Evolutionary conservation across 2,329 filamentous ascomycete species (phyloP).

Genomic region (Penicillium capsulatum): DNA sequence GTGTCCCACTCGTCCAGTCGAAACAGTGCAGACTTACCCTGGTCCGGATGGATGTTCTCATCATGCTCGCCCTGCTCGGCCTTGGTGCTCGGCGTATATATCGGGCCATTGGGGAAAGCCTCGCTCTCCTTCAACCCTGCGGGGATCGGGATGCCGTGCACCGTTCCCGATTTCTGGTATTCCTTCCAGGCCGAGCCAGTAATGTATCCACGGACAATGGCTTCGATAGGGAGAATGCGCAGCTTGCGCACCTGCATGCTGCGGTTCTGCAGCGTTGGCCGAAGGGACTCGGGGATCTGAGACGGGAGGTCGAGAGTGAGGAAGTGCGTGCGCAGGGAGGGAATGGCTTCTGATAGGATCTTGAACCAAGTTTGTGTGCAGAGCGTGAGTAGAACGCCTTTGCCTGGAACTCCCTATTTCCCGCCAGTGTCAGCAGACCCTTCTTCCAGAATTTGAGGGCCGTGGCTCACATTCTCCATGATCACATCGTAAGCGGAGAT

Average conservation of each 20-base stretch:
- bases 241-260: slow-evolving; percentile 74
- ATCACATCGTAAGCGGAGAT: slow-evolving; percentile 96
- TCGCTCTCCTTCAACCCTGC: slow-evolving; percentile 66
- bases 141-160: slow-evolving; percentile 70
- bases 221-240: slow-evolving; percentile 73
- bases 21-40: slow-evolving; percentile 44
- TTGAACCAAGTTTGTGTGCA: slow-evolving; percentile 67
- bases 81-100: slow-evolving; percentile 83
- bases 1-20: not conserved
- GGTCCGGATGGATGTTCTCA: slow-evolving; percentile 75
- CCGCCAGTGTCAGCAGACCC: slow-evolving; percentile 7
- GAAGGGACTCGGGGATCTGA: slow-evolving; percentile 47
- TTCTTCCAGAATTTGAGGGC: slow-evolving; percentile 33
- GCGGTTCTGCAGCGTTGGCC: slow-evolving; percentile 55
- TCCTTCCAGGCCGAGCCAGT: slow-evolving; percentile 81
- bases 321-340: slow-evolving; percentile 60
- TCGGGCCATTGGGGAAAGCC: slow-evolving; percentile 60
- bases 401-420: slow-evolving; percentile 61
- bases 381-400: slow-evolving; percentile 63
- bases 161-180: slow-evolving; percentile 67
- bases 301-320: slow-evolving; percentile 55
- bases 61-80: slow-evolving; percentile 74
- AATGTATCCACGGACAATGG: slow-evolving; percentile 85
- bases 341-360: slow-evolving; percentile 54
- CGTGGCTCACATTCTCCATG: slow-evolving; percentile 64